A percentile compares a stretch with the other conserved stretches of the same genome.
Conservation (phyloP, 257 asterid species). For the Leptodermis oblonga region DNA sequence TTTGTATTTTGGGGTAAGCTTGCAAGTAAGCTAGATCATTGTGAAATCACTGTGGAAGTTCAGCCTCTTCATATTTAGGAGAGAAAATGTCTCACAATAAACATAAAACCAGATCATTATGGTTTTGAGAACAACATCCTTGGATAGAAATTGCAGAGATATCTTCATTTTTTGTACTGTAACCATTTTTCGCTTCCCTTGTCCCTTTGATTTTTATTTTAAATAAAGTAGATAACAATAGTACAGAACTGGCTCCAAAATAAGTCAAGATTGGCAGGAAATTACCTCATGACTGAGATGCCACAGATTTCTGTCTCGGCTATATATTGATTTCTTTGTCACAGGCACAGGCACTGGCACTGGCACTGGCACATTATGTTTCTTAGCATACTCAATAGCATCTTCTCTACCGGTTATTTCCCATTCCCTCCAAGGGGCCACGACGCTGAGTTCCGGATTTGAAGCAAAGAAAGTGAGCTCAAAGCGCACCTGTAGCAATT, state of each 20-base stretch:
- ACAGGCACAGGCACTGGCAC: slow-evolving; percentile 98
- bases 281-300: slow-evolving; percentile 96
- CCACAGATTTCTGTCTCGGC: slow-evolving; percentile 98
- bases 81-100: neutral
- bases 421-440: slow-evolving; percentile 99
- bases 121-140: neutral
- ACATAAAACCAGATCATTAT: neutral
- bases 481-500: slow-evolving; percentile 70
- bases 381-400: slow-evolving; percentile 90
- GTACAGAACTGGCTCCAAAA: neutral
- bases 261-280: neutral
- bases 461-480: slow-evolving; percentile 98
- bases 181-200: neutral
- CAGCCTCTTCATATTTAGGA: neutral
- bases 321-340: slow-evolving; percentile 90
- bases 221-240: neutral
- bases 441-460: slow-evolving; percentile 90
- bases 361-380: slow-evolving; percentile 87
- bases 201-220: neutral
- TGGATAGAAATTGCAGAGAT: neutral
- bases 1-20: neutral
- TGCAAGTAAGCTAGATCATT: too few relatives aligned
- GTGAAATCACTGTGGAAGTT: too few relatives aligned
- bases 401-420: slow-evolving; percentile 93
- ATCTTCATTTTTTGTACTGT: neutral